Conservation (phyloP, 495 filamentous ascomycete genomes). For the Halenospora varia region DNA sequence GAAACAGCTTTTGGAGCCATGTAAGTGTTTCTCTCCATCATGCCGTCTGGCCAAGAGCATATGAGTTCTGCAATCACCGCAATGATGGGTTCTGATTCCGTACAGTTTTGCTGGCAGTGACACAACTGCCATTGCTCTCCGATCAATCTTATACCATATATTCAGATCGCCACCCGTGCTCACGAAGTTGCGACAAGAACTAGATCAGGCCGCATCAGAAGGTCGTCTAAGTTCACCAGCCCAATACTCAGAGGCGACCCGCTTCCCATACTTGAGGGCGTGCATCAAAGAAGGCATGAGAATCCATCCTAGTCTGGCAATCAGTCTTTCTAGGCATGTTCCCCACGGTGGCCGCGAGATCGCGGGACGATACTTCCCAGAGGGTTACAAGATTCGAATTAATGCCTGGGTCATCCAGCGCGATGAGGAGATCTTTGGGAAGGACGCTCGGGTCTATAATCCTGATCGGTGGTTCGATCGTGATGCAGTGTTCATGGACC, state of each 20-base stretch:
- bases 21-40: too few species aligned
- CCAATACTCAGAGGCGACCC: conserved; percentile 3
- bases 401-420: background rate
- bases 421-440: background rate
- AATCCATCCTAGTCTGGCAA: background rate
- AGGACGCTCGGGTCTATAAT: background rate
- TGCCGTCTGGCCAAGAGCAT: too few species aligned
- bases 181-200: background rate
- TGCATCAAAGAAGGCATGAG: background rate
- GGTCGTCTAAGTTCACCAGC: background rate
- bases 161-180: background rate
- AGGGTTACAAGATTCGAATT: background rate
- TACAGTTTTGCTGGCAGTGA: background rate
- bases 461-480: background rate
- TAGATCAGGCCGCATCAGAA: background rate
- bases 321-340: background rate
- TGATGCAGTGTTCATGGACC: background rate
- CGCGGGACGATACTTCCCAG: background rate
- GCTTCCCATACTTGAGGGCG: background rate
- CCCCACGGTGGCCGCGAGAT: background rate
- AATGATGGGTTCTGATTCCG: too few species aligned
- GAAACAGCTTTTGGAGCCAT: background rate
- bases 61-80: too few species aligned
- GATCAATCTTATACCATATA: background rate
- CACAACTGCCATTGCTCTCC: background rate